Evolutionary conservation across 352 stramenopile genomes (phyloP), one percentile per base, ranked within the genome.

Genomic region (Vaucheria bursata): DNA sequence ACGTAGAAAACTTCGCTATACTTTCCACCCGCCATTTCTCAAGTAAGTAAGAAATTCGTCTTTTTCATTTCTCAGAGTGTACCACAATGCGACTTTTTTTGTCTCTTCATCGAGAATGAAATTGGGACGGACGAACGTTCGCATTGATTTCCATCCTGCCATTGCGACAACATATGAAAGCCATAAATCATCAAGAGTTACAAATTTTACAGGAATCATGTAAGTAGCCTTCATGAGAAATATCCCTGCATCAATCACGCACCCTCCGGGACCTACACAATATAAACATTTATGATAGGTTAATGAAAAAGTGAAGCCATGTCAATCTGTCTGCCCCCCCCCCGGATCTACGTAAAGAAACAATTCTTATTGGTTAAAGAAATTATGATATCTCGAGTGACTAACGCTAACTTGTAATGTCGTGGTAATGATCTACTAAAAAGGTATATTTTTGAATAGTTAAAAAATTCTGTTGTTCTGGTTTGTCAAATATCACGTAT

Each of bases 1-100:
- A n/a, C n/a, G n/a, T n/a, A n/a, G n/a, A n/a, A n/a, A n/a, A n/a
- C n/a, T n/a, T n/a, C n/a, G 2, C 53, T 68, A 68, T 34, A 68
- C 53, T 7, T 7, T 31, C 53, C 53, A 68, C 8, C 53, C 53
- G 2, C 53, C 53, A 7, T 68, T 2, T 34, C 53, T 31, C 53
- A 68, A 7, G 8, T 68, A 68, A 34, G 2, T 68, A 2, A 68
- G 53, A 68, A 68, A 68, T 2, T 68, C 53, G 8, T 68, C 53
- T 7, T 68, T 68, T 2, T 68, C 53, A 7, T 31, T 8, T 7
- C 37, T 68, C 31, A 68, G 53, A 2, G 2, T 34, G 8, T 31
- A 2, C 53, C 53, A 68, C 8, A 68, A 34, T 34, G 53, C 53
- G 2, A 68, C 53, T 37, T 34, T 68, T 34, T 31, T 68, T 8